Conservation (phyloP, 371 early-diverging fungal species). For the Rhizopus stolonifer region DNA sequence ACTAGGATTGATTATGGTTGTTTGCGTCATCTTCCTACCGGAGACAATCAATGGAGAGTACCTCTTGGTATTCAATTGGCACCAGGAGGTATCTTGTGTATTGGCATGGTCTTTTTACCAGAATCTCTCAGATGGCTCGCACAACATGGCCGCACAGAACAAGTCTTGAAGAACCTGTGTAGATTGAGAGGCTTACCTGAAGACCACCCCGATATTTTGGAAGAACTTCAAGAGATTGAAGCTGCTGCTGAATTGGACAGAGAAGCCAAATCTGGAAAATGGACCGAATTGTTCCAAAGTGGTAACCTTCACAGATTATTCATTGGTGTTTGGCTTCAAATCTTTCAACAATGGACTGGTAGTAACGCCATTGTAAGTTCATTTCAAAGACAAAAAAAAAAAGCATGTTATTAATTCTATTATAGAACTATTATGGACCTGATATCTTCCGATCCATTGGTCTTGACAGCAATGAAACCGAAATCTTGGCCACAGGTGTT, state of each 20-base stretch:
- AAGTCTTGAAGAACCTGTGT: constrained; percentile 48
- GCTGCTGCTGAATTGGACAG: constrained; percentile 46
- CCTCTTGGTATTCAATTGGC: constrained; percentile 50
- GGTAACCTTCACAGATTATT: constrained; percentile 48
- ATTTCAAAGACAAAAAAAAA: no score
- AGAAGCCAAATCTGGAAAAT: constrained; percentile 42
- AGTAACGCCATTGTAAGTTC: constrained; percentile 62
- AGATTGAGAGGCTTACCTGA: constrained; percentile 45
- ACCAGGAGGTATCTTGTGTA: constrained; percentile 54
- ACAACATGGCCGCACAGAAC: constrained; percentile 40
- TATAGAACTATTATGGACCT: constrained; percentile 60
- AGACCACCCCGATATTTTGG: constrained; percentile 41
- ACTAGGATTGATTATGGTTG: constrained; percentile 47
- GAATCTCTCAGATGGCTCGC: constrained; percentile 69
- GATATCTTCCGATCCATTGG: constrained; percentile 55
- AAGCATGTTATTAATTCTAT: not conserved
- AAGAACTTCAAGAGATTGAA: constrained; percentile 53
- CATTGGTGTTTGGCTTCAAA: constrained; percentile 54
- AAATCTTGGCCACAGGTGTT: constrained; percentile 51
- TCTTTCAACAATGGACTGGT: constrained; percentile 72
- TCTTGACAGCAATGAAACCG: constrained; percentile 31
- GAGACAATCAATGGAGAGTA: constrained; percentile 37
- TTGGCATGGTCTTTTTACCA: constrained; percentile 59
- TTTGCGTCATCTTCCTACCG: constrained; percentile 24
- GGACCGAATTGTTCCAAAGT: constrained; percentile 47